Conservation (phyloP, 768 basidiomycete species). For the Infundibulicybe gibba region DNA sequence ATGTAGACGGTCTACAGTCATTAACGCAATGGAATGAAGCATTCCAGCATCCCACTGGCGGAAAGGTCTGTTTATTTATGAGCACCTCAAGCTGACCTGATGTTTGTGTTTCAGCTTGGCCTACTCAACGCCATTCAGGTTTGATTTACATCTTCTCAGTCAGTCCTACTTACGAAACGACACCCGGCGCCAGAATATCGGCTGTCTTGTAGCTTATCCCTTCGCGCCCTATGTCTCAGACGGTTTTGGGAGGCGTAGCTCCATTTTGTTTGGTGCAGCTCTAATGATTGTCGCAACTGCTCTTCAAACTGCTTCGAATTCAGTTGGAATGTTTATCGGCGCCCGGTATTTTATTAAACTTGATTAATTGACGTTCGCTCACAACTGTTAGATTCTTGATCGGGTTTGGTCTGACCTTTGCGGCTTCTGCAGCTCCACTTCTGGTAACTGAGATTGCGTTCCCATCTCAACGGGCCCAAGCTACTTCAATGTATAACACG, state of each 20-base stretch:
- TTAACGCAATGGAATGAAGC: constrained; percentile 51
- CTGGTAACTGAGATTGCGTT: constrained; percentile 73
- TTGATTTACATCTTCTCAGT: constrained; percentile 5
- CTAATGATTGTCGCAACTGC: constrained; percentile 59
- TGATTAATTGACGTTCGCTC: neutral
- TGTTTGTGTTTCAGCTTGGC: constrained; percentile 29
- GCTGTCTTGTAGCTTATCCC: constrained; percentile 54
- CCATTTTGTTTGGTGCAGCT: constrained; percentile 55
- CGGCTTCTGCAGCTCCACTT: constrained; percentile 69
- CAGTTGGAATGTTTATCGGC: constrained; percentile 64
- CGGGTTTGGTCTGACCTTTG: constrained; percentile 64
- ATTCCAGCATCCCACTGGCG: constrained; percentile 47
- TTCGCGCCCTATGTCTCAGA: constrained; percentile 63
- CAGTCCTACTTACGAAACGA: neutral
- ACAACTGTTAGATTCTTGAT: constrained; percentile 46
- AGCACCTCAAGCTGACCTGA: neutral
- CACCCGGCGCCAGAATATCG: constrained; percentile 45
- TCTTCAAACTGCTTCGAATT: constrained; percentile 55
- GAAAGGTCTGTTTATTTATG: constrained; percentile 21
- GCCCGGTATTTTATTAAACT: constrained; percentile 34
- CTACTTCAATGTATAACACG: constrained; percentile 69
- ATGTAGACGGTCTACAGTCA: constrained; percentile 50
- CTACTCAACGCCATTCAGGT: constrained; percentile 64
- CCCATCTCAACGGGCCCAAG: constrained; percentile 66
- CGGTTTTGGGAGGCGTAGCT: constrained; percentile 52